phyloP scores from a whole-genome alignment of 2,329 filamentous ascomycete genomes.

The Colletotrichum coccodes region DNA sequence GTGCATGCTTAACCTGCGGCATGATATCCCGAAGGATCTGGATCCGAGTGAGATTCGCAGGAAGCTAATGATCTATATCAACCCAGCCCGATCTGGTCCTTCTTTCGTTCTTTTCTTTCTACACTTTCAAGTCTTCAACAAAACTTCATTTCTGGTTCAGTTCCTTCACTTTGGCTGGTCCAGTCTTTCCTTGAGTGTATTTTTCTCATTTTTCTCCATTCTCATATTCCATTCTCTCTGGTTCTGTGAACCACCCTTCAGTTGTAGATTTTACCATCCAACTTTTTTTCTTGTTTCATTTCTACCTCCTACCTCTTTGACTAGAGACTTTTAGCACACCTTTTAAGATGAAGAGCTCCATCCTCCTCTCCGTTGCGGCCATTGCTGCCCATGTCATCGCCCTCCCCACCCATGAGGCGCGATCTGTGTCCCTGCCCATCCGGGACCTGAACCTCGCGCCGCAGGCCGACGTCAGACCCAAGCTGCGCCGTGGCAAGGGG shows the following conservation, averaged over 20 bases:
- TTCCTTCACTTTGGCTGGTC: constrained; percentile 31
- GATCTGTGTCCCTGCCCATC: constrained; percentile 18
- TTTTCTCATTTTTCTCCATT: constrained; percentile 1
- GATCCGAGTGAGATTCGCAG: constrained; percentile 8
- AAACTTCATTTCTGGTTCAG: constrained; percentile 14
- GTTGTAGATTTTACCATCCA: not conserved
- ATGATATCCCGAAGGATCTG: constrained; percentile 14
- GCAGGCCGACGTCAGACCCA: constrained; percentile 5
- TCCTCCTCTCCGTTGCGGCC: constrained; percentile 30
- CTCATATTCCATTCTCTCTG: constrained; percentile 17
- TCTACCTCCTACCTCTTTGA: not conserved
- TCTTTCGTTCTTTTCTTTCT: not conserved
- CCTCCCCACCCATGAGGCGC: constrained; percentile 18
- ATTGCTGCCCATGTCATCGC: constrained; percentile 33
- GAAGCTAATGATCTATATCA: constrained; percentile 28
- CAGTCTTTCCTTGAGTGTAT: constrained; percentile 22
- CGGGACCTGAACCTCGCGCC: constrained; percentile 10
- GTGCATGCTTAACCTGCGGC: constrained; percentile 2
- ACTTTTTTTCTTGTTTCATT: not conserved
- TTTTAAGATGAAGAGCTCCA: constrained; percentile 32
- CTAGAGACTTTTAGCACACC: not conserved
- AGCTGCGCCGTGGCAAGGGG: constrained; percentile 17
- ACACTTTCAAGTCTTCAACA: constrained; percentile 18
- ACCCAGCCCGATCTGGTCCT: constrained; percentile 12
- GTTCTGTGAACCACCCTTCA: constrained; percentile 27